Base-by-base conservation (phyloP, 2,329 filamentous ascomycete species). In the Drechslerella dactyloides region DNA sequence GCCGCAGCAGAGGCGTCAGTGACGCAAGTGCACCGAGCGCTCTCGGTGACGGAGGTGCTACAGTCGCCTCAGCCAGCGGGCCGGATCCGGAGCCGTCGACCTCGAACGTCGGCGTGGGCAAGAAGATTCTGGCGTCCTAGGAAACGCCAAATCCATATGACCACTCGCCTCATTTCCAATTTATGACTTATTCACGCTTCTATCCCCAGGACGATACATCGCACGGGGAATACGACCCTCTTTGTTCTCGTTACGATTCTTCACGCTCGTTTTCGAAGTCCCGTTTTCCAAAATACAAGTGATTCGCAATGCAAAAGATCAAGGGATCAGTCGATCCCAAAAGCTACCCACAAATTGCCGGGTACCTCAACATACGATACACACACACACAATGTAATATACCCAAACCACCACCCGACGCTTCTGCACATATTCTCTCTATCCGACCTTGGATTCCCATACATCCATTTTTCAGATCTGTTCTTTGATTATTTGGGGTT, bases 111-210 rank as follows among this genome's bases (percentile, higher is more conserved):
- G 55, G 66, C 33, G 66, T 51, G 8, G 66, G 66, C 24, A 63
- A 70, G 54, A 58, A 64, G 59, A 59, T 64, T 6, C 66, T 70
- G n/a, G 66, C 66, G 33, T 64, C 66, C 40, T 70, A 70, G 57
- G 23, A 53, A 23, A 10, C 46, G 30, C 57, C 17, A 33, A 23
- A 62, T 48, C 33, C 19, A 61, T 35, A 30, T 42, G 17, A 33
- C 24, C 42, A 53, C 51, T 27, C 35, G 44, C 46, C 46, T 37
- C n/a, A 42, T 15, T 30, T 27, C 48, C 23, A 50, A 37, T 62
- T 56, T 42, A 70, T 46, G 66, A 62, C 27, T 27, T 56, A 46
- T 42, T 63, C 51, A 63, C 40, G 40, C 27, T 19, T 55, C 27
- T 48, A 15, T 40, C 51, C 60, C 35, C 24, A 56, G 55, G 55